Conservation (phyloP, 1,139 yeast genomes). For the Pichia sp. region DNA sequence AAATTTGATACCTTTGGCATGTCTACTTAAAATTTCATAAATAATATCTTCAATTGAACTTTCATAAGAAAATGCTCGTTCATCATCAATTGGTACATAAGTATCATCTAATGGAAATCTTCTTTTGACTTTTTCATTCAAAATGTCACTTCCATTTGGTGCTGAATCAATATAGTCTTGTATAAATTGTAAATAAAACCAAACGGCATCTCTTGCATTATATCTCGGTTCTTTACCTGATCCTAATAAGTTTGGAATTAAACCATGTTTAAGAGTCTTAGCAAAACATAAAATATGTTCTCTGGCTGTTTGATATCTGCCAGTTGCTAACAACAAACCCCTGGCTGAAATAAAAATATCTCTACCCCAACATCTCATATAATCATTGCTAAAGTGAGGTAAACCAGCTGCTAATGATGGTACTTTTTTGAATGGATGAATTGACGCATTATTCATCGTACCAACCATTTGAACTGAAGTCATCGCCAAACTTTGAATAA, state of each 20-base stretch:
- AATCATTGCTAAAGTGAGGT: constrained; percentile 85
- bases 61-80: constrained; percentile 67
- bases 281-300: constrained; percentile 83
- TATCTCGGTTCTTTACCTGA: constrained; percentile 92
- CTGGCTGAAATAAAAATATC: constrained; percentile 86
- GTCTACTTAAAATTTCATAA: constrained; percentile 75
- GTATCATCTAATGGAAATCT: constrained; percentile 79
- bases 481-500: constrained; percentile 73
- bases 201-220: constrained; percentile 94
- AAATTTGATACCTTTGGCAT: constrained; percentile 80
- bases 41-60: constrained; percentile 69
- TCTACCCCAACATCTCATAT: constrained; percentile 98
- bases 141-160: constrained; percentile 62
- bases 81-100: constrained; percentile 62
- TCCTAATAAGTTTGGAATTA: constrained; percentile 88
- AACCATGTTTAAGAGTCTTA: constrained; percentile 86
- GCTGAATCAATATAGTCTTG: constrained; percentile 71
- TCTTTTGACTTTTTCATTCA: constrained; percentile 67
- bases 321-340: constrained; percentile 74
- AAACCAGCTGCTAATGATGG: constrained; percentile 93
- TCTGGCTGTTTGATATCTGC: constrained; percentile 72
- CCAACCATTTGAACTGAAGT: constrained; percentile 89
- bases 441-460: constrained; percentile 63
- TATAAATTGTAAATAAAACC: constrained; percentile 85
- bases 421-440: constrained; percentile 54